phyloP scores from a whole-genome alignment of 129 eudicot species.

The Lactuca sativa region DNA sequence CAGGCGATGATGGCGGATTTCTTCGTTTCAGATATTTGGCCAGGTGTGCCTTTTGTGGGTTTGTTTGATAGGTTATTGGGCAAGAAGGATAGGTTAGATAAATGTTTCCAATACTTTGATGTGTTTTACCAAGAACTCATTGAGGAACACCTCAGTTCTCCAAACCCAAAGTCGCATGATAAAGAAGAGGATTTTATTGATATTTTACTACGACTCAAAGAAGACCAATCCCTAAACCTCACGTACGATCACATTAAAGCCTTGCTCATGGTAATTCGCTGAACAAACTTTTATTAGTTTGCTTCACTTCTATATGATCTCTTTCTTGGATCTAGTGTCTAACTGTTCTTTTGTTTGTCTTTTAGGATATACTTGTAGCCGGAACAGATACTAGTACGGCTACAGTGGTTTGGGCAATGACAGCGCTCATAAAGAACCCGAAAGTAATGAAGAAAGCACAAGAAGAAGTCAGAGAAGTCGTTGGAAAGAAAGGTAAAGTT shows the following conservation, averaged over 20 bases:
- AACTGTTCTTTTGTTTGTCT: neutral
- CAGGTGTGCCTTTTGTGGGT: constrained; percentile 27
- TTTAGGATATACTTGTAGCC: constrained; percentile 37
- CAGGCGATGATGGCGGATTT: constrained; percentile 11
- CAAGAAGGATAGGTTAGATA: constrained; percentile 10
- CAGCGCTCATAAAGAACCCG: constrained; percentile 39
- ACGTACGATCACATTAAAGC: constrained; percentile 20
- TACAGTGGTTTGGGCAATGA: constrained; percentile 43
- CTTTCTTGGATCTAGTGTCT: neutral
- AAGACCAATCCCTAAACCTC: constrained; percentile 13
- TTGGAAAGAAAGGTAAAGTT: constrained; percentile 16
- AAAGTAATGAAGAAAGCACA: constrained; percentile 40
- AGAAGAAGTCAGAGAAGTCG: constrained; percentile 29
- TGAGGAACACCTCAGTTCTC: neutral
- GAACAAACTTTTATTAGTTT: neutral
- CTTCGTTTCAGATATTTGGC: constrained; percentile 23
- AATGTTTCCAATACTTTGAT: constrained; percentile 11
- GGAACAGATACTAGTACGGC: constrained; percentile 45
- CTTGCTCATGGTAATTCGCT: constrained; percentile 18
- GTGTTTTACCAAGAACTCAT: constrained; percentile 13
- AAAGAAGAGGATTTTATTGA: constrained; percentile 24
- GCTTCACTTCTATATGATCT: neutral
- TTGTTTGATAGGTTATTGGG: constrained; percentile 24
- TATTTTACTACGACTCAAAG: constrained; percentile 6
- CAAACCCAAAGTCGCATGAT: neutral